phyloP scores from a whole-genome alignment of 352 stramenopile species.

The Phytophthora boehmeriae region DNA sequence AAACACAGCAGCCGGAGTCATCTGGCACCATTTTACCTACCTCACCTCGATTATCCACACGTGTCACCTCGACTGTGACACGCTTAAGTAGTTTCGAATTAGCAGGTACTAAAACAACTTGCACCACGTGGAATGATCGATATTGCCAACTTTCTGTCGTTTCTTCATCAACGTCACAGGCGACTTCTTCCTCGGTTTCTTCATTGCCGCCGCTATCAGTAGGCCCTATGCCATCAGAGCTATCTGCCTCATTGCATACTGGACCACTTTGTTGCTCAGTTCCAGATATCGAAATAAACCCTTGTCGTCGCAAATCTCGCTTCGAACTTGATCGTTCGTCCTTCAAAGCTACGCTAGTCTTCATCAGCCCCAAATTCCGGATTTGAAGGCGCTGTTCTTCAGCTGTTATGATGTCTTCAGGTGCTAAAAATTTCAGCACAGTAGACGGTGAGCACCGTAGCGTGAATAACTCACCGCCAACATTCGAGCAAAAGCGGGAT shows the following conservation, averaged over 20 bases:
- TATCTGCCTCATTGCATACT: neutral
- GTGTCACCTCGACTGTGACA: constrained; percentile 37
- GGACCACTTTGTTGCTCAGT: constrained; percentile 21
- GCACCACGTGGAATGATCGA: constrained; percentile 45
- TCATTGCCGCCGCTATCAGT: neutral
- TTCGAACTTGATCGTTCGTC: neutral
- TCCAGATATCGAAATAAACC: constrained; percentile 16
- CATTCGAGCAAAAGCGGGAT: constrained; percentile 67
- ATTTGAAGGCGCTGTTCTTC: constrained; percentile 32
- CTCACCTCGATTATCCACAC: constrained; percentile 45
- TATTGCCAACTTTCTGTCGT: constrained; percentile 37
- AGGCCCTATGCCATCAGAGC: neutral
- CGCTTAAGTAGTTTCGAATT: constrained; percentile 42
- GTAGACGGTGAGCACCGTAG: constrained; percentile 62
- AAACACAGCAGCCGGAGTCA: constrained; percentile 50
- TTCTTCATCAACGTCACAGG: neutral
- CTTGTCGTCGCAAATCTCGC: constrained; percentile 1
- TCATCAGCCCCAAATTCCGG: constrained; percentile 27
- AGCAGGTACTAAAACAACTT: constrained; percentile 47
- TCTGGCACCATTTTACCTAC: constrained; percentile 36
- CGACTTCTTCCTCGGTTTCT: neutral
- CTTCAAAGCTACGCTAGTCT: constrained; percentile 21
- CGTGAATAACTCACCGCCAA: constrained; percentile 58
- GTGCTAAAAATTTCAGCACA: constrained; percentile 46
- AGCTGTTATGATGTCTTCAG: constrained; percentile 54